Evolutionary conservation across 1,284 basidiomycete species (phyloP).

Genomic region (Puccinia horiana): DNA sequence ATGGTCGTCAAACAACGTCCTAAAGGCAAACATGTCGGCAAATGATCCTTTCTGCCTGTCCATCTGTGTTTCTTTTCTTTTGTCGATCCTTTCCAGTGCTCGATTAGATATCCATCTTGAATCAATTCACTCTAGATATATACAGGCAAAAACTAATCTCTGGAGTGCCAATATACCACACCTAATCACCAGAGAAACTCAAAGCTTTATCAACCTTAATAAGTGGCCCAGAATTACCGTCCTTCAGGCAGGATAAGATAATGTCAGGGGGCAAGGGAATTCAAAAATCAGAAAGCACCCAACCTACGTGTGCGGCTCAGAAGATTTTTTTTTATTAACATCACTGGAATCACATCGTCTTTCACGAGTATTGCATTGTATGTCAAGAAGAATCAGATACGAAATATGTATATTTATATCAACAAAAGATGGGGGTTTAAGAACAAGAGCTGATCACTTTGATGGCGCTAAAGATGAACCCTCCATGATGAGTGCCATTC

Average conservation of each 20-base stretch:
- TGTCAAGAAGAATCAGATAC: not conserved
- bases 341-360: not conserved
- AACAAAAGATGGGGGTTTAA: not conserved
- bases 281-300: too few relatives aligned
- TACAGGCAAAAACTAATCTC: not conserved
- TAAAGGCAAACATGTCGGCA: constrained; percentile 53
- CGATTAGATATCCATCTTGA: not conserved
- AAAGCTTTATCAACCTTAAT: not conserved
- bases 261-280: too few relatives aligned
- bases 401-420: not conserved
- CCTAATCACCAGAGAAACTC: not conserved
- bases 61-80: not conserved
- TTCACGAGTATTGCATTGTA: not conserved
- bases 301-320: not conserved
- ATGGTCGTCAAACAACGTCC: constrained; percentile 59
- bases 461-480: constrained; percentile 79
- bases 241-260: not conserved
- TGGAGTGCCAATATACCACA: not conserved
- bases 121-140: not conserved
- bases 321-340: too few relatives aligned
- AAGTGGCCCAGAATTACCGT: not conserved
- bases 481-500: constrained; percentile 84
- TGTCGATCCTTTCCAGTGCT: not conserved
- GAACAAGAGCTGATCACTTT: constrained; percentile 64
- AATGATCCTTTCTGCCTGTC: constrained; percentile 4